Evolutionary conservation across 176 grass and related monocot genomes (phyloP).

Genomic region (Rhipidocladum racemiflorum): DNA sequence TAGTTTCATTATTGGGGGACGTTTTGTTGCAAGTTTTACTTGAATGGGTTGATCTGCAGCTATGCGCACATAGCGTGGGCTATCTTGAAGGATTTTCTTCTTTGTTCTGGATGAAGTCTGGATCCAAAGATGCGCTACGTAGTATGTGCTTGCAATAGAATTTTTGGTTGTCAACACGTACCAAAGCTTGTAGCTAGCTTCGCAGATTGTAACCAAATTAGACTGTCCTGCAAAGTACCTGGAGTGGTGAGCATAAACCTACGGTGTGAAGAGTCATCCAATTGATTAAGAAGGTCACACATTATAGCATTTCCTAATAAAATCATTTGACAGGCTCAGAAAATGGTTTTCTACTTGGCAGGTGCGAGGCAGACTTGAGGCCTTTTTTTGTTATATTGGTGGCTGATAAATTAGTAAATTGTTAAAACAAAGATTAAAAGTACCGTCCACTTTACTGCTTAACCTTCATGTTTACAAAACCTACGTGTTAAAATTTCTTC

Average conservation of each 20-base stretch:
- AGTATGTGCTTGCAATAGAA: neutral
- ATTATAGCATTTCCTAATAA: neutral
- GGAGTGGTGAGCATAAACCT: neutral
- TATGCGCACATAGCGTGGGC: neutral
- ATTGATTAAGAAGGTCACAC: slow-evolving; percentile 6
- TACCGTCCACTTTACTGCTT: neutral
- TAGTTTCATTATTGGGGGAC: neutral
- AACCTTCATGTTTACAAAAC: neutral
- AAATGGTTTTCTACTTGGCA: neutral
- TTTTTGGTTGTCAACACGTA: neutral
- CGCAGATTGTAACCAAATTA: neutral
- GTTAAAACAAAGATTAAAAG: neutral
- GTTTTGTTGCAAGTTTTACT: neutral
- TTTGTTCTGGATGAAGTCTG: neutral
- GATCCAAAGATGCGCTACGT: neutral
- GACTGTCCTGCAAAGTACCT: neutral
- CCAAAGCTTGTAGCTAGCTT: neutral
- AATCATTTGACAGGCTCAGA: neutral
- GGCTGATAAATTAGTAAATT: slow-evolving; percentile 10
- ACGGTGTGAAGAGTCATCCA: neutral
- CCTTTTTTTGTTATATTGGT: neutral
- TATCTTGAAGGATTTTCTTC: neutral
- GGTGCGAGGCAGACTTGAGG: neutral
- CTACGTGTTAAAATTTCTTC: neutral
- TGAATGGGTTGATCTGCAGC: neutral